phyloP scores from a whole-genome alignment of 1,139 yeast species.

The Torulaspora pretoriensis region DNA sequence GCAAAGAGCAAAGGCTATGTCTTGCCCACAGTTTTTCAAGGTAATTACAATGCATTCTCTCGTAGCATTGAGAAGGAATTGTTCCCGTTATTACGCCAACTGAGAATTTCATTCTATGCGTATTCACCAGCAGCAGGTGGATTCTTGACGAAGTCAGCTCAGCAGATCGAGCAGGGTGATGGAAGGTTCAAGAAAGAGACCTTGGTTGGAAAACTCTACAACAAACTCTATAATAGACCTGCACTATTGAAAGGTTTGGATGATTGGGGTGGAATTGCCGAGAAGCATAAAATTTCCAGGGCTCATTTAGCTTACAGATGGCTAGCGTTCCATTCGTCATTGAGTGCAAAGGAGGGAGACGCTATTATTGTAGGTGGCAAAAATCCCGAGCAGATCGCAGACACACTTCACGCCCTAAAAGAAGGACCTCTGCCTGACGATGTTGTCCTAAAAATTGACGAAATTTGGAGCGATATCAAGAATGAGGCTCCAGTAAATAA shows the following conservation, averaged over 20 bases:
- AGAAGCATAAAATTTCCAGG: conserved; percentile 18
- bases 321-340: conserved; percentile 25
- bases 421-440: conserved; percentile 34
- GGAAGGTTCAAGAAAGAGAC: conserved; percentile 21
- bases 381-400: conserved; percentile 34
- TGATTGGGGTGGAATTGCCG: conserved; percentile 22
- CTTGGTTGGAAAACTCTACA: conserved; percentile 19
- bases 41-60: conserved; percentile 28
- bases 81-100: conserved; percentile 23
- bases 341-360: conserved; percentile 22
- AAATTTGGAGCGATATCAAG: conserved; percentile 27
- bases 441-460: conserved; percentile 32
- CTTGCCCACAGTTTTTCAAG: conserved; percentile 29
- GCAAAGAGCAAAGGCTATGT: conserved; percentile 24
- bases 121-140: conserved; percentile 33
- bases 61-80: conserved; percentile 24
- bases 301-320: conserved; percentile 30
- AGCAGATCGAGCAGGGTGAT: conserved; percentile 13
- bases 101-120: conserved; percentile 22
- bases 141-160: conserved; percentile 21
- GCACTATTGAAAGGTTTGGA: conserved; percentile 22
- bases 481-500: conserved; percentile 24
- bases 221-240: conserved; percentile 22
- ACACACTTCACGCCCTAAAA: conserved; percentile 36
- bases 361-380: conserved; percentile 38